A percentile compares a stretch with the other conserved stretches of the same genome.
Conservation (phyloP, 2,329 filamentous ascomycete genomes). For the Periconia macrospinosa region DNA sequence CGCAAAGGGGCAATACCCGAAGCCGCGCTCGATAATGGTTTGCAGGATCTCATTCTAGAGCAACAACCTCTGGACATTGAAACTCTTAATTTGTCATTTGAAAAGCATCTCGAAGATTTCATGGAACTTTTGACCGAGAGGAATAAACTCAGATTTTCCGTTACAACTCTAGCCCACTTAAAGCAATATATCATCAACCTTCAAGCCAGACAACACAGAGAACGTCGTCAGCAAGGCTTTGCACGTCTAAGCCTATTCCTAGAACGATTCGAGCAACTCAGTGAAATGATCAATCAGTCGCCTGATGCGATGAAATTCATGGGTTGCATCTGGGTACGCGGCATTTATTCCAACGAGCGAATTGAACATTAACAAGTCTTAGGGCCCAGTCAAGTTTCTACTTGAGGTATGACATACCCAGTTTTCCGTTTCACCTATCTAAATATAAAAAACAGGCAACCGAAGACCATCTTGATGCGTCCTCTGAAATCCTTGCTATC, state of each 20-base stretch:
- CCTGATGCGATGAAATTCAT: conserved; percentile 15
- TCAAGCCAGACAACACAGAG: conserved; percentile 14
- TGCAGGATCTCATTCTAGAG: conserved; percentile 1
- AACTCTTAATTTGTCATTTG: conserved; percentile 2
- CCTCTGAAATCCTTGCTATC: conserved; percentile 12
- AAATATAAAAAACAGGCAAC: conserved; percentile 4
- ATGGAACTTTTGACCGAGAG: conserved; percentile 3
- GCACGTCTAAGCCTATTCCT: conserved; percentile 23
- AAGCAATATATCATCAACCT: conserved; percentile 10
- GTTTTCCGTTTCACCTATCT: not conserved
- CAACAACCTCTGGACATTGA: conserved; percentile 1
- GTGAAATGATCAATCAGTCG: conserved; percentile 22
- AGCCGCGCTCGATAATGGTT: conserved; percentile 2
- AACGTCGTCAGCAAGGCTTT: conserved; percentile 17
- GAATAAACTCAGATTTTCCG: conserved; percentile 7
- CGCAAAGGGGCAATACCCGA: conserved; percentile 5
- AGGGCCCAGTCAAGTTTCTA: conserved; percentile 8
- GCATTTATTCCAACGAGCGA: conserved; percentile 1
- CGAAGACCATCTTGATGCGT: conserved; percentile 6
- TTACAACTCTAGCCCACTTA: conserved; percentile 8
- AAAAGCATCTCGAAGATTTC: conserved; percentile 1
- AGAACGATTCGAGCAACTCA: conserved; percentile 25
- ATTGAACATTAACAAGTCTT: conserved; percentile 1
- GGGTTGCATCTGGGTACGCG: conserved; percentile 28
- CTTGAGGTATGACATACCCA: conserved; percentile 4